Conservation (phyloP, 345 rosid genomes). For the Balakata baccata region DNA sequence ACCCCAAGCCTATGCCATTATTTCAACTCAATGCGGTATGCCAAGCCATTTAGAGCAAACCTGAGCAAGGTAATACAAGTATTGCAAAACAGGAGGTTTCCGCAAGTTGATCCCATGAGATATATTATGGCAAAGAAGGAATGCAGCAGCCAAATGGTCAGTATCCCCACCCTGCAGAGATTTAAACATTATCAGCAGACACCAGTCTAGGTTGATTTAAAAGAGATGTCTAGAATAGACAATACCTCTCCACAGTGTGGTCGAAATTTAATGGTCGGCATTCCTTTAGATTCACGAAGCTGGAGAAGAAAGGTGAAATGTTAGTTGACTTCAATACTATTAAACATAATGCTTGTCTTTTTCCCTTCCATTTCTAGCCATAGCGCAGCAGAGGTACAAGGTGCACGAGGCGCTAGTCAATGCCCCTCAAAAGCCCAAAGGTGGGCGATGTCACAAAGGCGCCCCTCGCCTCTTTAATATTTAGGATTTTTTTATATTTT, state of each 20-base stretch:
- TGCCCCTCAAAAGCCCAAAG: no score
- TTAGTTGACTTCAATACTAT: constrained; percentile 4
- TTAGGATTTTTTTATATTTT: no score
- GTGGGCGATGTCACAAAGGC: no score
- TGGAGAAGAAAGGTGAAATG: constrained; percentile 21
- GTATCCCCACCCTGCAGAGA: constrained; percentile 47
- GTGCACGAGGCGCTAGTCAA: no score
- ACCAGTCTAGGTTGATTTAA: background rate
- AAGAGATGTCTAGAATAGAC: background rate
- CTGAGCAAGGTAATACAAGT: constrained; percentile 55
- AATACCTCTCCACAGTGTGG: constrained; percentile 60
- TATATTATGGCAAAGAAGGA: constrained; percentile 47
- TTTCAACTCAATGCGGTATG: background rate
- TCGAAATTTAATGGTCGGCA: constrained; percentile 53
- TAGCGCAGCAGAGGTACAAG: no score
- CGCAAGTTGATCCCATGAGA: constrained; percentile 55
- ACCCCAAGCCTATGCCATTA: constrained; percentile 5
- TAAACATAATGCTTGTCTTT: background rate
- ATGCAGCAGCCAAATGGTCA: constrained; percentile 57
- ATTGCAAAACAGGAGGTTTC: constrained; percentile 55
- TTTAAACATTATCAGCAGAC: constrained; percentile 18
- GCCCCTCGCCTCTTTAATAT: no score
- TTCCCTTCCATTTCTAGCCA: background rate
- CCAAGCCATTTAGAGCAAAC: constrained; percentile 26
- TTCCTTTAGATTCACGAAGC: constrained; percentile 61